Evolutionary conservation across 164 flowering plant species (phyloP).

Genomic region (Liriodendron chinense): DNA sequence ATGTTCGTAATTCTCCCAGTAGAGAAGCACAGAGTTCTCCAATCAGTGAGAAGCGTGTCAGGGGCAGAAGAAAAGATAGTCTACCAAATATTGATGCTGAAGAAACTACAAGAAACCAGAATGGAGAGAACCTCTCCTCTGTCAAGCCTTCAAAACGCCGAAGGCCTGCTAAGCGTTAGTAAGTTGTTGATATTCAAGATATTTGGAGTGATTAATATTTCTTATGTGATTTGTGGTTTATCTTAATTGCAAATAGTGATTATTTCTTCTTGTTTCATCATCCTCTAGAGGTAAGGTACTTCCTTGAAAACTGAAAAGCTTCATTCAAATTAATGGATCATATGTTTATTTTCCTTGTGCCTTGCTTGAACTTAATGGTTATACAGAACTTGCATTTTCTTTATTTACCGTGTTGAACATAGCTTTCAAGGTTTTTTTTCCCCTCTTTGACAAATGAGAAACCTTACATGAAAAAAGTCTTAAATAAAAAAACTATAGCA

Average conservation of each 20-base stretch:
- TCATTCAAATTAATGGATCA: neutral
- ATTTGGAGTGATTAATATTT: neutral
- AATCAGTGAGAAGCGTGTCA: neutral
- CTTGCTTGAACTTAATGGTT: neutral
- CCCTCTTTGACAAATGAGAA: neutral
- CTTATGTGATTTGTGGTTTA: neutral
- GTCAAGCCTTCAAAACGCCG: neutral
- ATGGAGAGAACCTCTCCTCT: conserved; percentile 6
- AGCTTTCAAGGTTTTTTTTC: neutral
- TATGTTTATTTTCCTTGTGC: neutral
- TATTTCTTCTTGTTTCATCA: neutral
- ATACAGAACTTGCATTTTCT: neutral
- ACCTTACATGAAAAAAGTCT: too few species aligned
- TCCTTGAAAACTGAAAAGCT: neutral
- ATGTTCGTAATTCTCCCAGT: conserved; percentile 7
- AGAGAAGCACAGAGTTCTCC: neutral
- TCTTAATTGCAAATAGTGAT: neutral
- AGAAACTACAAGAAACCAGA: neutral
- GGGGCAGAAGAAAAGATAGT: conserved; percentile 2
- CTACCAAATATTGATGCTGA: conserved; percentile 1
- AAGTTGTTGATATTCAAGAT: conserved; percentile 5
- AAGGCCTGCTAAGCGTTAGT: conserved; percentile 8
- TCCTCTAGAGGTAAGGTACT: neutral
- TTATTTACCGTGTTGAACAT: neutral
- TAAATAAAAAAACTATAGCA: too few species aligned